Conservation (phyloP, 2,329 filamentous ascomycete genomes). For the Mycosphaerella arachidis region DNA sequence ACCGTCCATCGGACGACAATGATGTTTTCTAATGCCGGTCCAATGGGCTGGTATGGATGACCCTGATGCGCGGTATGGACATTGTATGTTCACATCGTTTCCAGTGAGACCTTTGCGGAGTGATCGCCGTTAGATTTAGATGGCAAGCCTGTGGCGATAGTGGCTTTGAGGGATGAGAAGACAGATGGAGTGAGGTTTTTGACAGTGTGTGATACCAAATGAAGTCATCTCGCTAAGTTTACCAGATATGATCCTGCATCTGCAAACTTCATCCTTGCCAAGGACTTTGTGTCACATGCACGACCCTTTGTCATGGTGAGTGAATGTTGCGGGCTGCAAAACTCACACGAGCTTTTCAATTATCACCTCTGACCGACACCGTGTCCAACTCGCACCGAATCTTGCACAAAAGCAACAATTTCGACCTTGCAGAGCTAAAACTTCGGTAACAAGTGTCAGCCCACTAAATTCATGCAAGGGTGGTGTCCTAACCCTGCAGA, state of each 20-base stretch:
- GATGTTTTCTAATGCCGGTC: too few species aligned
- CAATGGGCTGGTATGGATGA: too few species aligned
- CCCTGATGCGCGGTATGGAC: too few species aligned
- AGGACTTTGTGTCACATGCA: constrained; percentile 5
- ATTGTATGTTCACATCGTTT: too few species aligned
- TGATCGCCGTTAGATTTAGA: background rate
- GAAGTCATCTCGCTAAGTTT: background rate
- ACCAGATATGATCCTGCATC: background rate
- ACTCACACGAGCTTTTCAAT: background rate
- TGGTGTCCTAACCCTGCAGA: background rate
- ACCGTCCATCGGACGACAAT: too few species aligned
- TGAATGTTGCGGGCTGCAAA: background rate
- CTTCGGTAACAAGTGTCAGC: constrained; percentile 1
- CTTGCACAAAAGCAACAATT: background rate
- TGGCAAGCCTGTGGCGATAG: background rate
- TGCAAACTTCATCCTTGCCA: background rate
- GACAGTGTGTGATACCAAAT: background rate
- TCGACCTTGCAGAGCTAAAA: constrained; percentile 1
- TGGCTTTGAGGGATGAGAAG: background rate
- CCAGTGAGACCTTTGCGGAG: background rate
- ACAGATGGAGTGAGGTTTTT: background rate
- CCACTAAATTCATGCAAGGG: constrained; percentile 3
- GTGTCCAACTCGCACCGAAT: background rate
- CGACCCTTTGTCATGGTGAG: background rate
- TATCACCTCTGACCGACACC: background rate